Conservation (phyloP, 441 rosid genomes). For the Rhodomyrtus psidioides region DNA sequence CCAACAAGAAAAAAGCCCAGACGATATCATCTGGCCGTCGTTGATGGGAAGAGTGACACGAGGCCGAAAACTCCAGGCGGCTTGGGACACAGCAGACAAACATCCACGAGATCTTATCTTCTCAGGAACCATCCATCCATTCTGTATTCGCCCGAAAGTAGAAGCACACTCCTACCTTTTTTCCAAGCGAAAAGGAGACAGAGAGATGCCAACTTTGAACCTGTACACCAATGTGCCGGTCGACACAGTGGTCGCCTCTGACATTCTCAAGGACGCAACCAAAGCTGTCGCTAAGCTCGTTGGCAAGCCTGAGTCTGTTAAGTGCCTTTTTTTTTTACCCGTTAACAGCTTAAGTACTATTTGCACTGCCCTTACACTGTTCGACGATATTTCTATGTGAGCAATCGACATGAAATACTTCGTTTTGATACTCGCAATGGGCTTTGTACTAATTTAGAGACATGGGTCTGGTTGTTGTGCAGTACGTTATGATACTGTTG, state of each 20-base stretch:
- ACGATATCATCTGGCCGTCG: not conserved
- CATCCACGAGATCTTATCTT: not conserved
- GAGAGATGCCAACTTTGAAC: conserved; percentile 72
- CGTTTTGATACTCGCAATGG: not conserved
- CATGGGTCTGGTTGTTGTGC: conserved; percentile 5
- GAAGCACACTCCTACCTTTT: not conserved
- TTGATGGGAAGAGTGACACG: not conserved
- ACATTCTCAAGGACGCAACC: conserved; percentile 89
- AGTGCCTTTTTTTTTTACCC: not conserved
- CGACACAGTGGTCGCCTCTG: conserved; percentile 74
- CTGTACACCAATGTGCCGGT: conserved; percentile 77
- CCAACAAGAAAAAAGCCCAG: not conserved
- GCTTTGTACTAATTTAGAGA: not conserved
- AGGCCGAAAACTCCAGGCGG: not conserved
- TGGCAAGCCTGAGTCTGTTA: conserved; percentile 92
- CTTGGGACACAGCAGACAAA: not conserved
- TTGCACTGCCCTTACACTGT: conserved; percentile 16
- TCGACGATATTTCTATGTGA: conserved; percentile 29
- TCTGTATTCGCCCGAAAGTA: not conserved
- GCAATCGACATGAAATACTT: not conserved
- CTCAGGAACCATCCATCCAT: not conserved
- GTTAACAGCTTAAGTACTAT: not conserved
- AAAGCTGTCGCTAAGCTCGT: conserved; percentile 77
- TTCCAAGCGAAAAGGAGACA: not conserved
- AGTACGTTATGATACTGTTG: conserved; percentile 85